Percentiles rank a stretch among this genome's conserved stretches.
These are phyloP conservation scores for Nemania abortiva DNA, from an alignment of 2,329 filamentous ascomycete species.

Conservation along the genomic window DNA sequence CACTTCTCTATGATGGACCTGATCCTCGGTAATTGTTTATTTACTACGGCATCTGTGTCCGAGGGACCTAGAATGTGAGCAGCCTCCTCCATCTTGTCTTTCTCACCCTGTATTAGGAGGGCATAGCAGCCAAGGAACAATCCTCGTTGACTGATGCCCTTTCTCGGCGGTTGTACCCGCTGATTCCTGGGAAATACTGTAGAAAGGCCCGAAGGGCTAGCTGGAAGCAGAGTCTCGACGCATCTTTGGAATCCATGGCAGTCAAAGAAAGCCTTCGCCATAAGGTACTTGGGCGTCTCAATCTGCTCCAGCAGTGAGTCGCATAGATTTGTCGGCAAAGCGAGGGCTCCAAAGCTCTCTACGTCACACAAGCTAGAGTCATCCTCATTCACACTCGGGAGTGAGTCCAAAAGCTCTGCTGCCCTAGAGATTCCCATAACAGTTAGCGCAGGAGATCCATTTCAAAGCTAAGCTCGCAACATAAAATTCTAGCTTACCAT, in stretches of 20 bases:
- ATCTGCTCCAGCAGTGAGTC: slow-evolving; percentile 3
- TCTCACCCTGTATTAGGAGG: slow-evolving; percentile 18
- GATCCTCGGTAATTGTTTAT: slow-evolving; percentile 3
- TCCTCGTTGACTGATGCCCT: slow-evolving; percentile 17
- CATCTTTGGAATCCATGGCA: slow-evolving; percentile 26
- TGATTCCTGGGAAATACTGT: neutral
- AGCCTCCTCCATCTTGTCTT: slow-evolving; percentile 14
- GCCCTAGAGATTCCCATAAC: neutral
- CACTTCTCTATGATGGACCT: slow-evolving; percentile 13
- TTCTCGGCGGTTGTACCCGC: neutral
- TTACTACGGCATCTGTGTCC: slow-evolving; percentile 4
- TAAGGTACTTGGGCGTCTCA: slow-evolving; percentile 19
- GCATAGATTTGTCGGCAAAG: neutral
- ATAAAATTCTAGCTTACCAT: slow-evolving; percentile 3
- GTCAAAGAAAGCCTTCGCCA: slow-evolving; percentile 25
- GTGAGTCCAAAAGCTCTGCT: slow-evolving; percentile 12
- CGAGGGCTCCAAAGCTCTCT: neutral
- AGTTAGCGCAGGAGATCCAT: neutral
- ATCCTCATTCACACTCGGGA: neutral
- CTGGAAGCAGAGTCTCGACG: slow-evolving; percentile 16
- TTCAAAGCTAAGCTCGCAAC: neutral
- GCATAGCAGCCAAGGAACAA: slow-evolving; percentile 20
- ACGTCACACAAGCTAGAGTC: neutral
- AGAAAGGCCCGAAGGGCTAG: neutral
- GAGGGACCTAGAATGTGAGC: neutral